Conservation (phyloP, 2,329 filamentous ascomycete genomes). For the Ascochyta koolunga region DNA sequence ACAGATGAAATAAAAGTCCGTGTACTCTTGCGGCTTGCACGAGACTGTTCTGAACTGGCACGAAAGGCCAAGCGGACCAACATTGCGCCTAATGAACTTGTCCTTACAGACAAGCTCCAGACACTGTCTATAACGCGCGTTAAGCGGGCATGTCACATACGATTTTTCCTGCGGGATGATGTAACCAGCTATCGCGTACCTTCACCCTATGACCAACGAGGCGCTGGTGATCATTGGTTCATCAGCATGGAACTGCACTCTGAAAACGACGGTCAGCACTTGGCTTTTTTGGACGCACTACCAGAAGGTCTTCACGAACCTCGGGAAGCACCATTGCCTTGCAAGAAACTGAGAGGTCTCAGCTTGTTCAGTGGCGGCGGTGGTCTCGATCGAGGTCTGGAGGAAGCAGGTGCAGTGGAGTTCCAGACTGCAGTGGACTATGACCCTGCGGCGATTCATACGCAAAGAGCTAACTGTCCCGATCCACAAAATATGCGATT, state of each 20-base stretch:
- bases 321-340: conserved; percentile 55
- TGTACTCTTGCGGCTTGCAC: conserved; percentile 57
- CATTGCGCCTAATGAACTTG: conserved; percentile 61
- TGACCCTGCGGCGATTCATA: conserved; percentile 68
- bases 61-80: conserved; percentile 27
- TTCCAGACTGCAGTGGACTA: conserved; percentile 74
- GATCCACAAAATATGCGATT: conserved; percentile 55
- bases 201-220: conserved; percentile 68
- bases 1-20: conserved; percentile 54
- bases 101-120: conserved; percentile 59
- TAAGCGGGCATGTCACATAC: conserved; percentile 64
- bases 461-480: conserved; percentile 71
- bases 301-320: conserved; percentile 55
- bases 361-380: conserved; percentile 81
- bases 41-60: conserved; percentile 45
- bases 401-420: conserved; percentile 70
- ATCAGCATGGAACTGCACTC: conserved; percentile 53
- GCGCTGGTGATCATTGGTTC: conserved; percentile 70
- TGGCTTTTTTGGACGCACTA: conserved; percentile 17
- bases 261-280: background rate
- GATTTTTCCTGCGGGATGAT: conserved; percentile 57
- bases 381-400: conserved; percentile 76
- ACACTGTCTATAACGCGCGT: conserved; percentile 52
- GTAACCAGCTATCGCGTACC: conserved; percentile 52
- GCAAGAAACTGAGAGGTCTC: conserved; percentile 54